Evolutionary conservation across 2,329 filamentous ascomycete genomes (phyloP).

Genomic region (Alternaria sp.): DNA sequence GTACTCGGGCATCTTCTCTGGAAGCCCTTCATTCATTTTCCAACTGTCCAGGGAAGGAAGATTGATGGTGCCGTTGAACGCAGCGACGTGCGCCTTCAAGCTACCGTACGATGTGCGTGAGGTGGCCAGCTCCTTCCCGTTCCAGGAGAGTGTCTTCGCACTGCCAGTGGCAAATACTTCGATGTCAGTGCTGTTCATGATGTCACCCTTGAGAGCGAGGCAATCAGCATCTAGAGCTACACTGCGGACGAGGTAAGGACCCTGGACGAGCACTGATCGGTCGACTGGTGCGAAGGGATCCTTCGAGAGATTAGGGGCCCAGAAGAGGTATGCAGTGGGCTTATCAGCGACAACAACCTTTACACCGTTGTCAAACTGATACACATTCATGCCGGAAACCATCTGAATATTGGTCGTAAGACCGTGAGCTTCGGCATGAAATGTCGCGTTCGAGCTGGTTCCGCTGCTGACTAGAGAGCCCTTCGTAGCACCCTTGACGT

Average conservation of each 20-base stretch:
- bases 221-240: slow-evolving; percentile 30
- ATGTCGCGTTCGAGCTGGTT: slow-evolving; percentile 52
- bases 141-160: slow-evolving; percentile 46
- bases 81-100: slow-evolving; percentile 39
- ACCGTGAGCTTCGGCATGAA: slow-evolving; percentile 50
- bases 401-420: slow-evolving; percentile 41
- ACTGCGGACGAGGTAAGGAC: slow-evolving; percentile 50
- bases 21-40: slow-evolving; percentile 58
- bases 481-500: slow-evolving; percentile 44
- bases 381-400: slow-evolving; percentile 41
- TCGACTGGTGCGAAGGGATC: slow-evolving; percentile 49
- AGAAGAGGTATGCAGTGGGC: slow-evolving; percentile 47
- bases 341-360: slow-evolving; percentile 49
- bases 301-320: slow-evolving; percentile 49
- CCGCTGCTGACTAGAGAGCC: slow-evolving; percentile 50
- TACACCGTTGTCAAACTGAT: slow-evolving; percentile 47
- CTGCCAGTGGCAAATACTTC: slow-evolving; percentile 46
- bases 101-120: slow-evolving; percentile 46
- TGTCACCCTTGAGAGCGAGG: slow-evolving; percentile 47
- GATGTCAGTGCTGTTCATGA: slow-evolving; percentile 41
- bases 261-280: slow-evolving; percentile 49
- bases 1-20: slow-evolving; percentile 56
- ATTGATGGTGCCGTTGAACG: slow-evolving; percentile 29
- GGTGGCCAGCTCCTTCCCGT: slow-evolving; percentile 42
- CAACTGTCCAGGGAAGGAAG: slow-evolving; percentile 55